These are phyloP conservation scores for Martensiomyces pterosporus DNA, from an alignment of 192 early-diverging fungal species.

Conservation along the genomic window DNA sequence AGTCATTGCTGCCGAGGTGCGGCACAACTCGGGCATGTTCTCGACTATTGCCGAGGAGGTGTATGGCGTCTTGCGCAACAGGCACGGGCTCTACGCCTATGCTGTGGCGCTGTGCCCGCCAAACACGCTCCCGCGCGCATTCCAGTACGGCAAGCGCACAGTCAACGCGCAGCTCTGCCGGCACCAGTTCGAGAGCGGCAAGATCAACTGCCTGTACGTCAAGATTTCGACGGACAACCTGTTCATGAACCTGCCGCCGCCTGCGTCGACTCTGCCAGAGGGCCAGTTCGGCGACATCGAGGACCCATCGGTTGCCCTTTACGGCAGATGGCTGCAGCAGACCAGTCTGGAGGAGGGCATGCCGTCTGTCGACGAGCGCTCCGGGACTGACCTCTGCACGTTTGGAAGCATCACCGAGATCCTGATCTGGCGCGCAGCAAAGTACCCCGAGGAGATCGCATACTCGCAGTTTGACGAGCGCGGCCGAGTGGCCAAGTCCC, in stretches of 20 bases:
- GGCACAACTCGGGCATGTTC: conserved; percentile 47
- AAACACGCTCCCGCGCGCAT: conserved; percentile 60
- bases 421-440: conserved; percentile 65
- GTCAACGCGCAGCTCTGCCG: conserved; percentile 65
- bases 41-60: conserved; percentile 56
- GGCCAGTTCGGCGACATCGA: conserved; percentile 1
- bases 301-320: conserved; percentile 39
- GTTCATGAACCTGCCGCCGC: conserved; percentile 59
- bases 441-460: conserved; percentile 61
- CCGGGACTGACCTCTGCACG: conserved; percentile 60
- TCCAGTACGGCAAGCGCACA: conserved; percentile 64
- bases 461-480: conserved; percentile 57
- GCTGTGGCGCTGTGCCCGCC: conserved; percentile 56
- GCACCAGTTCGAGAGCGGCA: conserved; percentile 61
- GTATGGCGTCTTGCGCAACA: conserved; percentile 50
- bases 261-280: conserved; percentile 46
- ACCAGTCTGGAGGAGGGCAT: conserved; percentile 64
- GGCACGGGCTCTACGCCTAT: conserved; percentile 64
- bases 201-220: conserved; percentile 53
- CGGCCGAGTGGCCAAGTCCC: conserved; percentile 57
- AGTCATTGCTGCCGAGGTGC: conserved; percentile 66
- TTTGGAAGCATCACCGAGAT: conserved; percentile 71
- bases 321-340: conserved; percentile 58
- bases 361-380: conserved; percentile 66
- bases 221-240: conserved; percentile 58